Conservation (phyloP, 352 stramenopile species). For the Globisporangium irregulare region DNA sequence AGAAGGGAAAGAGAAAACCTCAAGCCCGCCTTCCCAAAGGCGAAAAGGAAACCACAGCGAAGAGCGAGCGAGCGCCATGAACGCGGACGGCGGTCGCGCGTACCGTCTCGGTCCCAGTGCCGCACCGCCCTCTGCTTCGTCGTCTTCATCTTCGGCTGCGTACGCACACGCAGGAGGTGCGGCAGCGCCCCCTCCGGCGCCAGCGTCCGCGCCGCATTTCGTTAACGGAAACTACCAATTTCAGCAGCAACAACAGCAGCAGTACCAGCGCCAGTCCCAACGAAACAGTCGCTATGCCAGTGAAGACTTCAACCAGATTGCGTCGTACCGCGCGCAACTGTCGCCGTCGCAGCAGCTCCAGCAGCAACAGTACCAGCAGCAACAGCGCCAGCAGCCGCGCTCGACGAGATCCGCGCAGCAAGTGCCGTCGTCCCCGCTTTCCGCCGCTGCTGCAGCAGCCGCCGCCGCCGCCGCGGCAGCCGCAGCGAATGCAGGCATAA, state of each 20-base stretch:
- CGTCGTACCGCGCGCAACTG: constrained; percentile 13
- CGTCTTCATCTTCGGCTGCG: neutral
- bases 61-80: constrained; percentile 10
- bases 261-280: neutral
- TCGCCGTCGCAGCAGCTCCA: constrained; percentile 16
- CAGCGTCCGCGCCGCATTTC: constrained; percentile 15
- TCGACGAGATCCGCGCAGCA: constrained; percentile 1
- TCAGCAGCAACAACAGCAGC: constrained; percentile 11
- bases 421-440: constrained; percentile 9
- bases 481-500: constrained; percentile 7
- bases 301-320: constrained; percentile 9
- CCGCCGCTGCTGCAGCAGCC: constrained; percentile 13
- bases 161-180: neutral
- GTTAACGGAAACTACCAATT: constrained; percentile 21
- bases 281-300: constrained; percentile 11
- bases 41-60: neutral
- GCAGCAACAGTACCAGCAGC: constrained; percentile 11
- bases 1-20: neutral
- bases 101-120: neutral
- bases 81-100: constrained; percentile 14
- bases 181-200: constrained; percentile 2
- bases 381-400: constrained; percentile 9
- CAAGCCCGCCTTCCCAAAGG: neutral
- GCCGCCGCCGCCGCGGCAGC: constrained; percentile 11
- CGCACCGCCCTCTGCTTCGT: neutral